Base-by-base conservation (phyloP, 176 grass and related monocot genomes). In the Eragrostis nindensis region DNA sequence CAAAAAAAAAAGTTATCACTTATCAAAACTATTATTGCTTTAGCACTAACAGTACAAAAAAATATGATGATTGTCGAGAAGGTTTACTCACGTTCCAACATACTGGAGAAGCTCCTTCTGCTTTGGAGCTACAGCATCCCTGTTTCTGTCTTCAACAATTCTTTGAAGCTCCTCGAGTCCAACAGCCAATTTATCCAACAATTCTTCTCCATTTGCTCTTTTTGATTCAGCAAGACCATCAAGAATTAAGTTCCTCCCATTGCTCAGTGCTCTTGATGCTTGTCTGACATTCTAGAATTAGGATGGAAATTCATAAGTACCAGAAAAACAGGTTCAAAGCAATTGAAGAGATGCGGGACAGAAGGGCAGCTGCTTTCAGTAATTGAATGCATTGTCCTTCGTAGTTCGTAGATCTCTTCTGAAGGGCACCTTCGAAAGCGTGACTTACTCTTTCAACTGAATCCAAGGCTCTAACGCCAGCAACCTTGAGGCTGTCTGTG, bases 51-150 rank as follows among this genome's bases (percentile, higher is more conserved):
- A 72, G 41, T 14, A 42, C 11, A 77, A n/a, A n/a, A n/a, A n/a
- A 70, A 86, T 17, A 17, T 18, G 17, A 80, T 81, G 74, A 16
- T 56, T 59, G 56, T 84, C 18, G 16, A 70, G 29, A 61, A 60
- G 30, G 39, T 77, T 72, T 73, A 87, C 81, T 89, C 73, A 99
- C 92, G 76, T 80, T 99, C 96, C 96, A 76, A 99, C 90, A 87
- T 93, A 99, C 59, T 99, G 85, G 25, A 99, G 82, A 87, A 99
- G 96, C 77, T 99, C 92, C 77, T 95, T 95, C 81, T 99, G 96
- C 85, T 99, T 99, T 79, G 92, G 90, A 68, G 84, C 84, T 76
- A 99, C 92, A 32, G 88, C 92, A 66, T 95, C 93, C 75, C 96
- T 91, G 77, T 95, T 91, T 84, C 76, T 90, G 72, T 95, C 86